Percentiles rank a stretch among this genome's conserved stretches.
Conservation (phyloP, 768 basidiomycete species). For the Trametes sanguinea region DNA sequence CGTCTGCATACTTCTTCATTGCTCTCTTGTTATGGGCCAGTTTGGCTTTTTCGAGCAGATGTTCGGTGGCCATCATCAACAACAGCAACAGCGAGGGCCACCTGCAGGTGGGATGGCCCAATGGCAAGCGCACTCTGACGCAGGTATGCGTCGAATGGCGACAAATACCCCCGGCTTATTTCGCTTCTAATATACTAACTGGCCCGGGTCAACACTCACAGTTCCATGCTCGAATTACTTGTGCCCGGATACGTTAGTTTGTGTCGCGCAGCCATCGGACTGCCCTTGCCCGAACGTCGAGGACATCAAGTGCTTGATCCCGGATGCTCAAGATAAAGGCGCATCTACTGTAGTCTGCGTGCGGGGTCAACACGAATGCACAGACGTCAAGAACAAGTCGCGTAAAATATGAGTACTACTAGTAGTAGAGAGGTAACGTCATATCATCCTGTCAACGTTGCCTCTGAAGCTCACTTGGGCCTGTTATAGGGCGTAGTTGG, state of each 20-base stretch:
- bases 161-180: too few relatives aligned
- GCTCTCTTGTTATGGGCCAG: constrained; percentile 48
- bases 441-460: too few relatives aligned
- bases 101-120: constrained; percentile 48
- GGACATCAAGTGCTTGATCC: constrained; percentile 76
- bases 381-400: constrained; percentile 57
- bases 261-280: constrained; percentile 59
- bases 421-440: neutral
- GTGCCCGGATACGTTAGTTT: constrained; percentile 74
- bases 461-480: neutral
- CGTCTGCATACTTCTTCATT: constrained; percentile 35
- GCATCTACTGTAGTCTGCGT: constrained; percentile 70
- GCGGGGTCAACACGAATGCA: constrained; percentile 64
- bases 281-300: constrained; percentile 80
- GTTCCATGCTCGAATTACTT: constrained; percentile 75
- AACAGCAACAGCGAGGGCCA: constrained; percentile 53
- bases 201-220: constrained; percentile 29
- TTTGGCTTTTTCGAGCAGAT: constrained; percentile 81
- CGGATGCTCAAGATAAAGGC: constrained; percentile 54
- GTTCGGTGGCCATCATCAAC: constrained; percentile 60
- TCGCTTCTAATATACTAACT: too few relatives aligned
- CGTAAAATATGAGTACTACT: constrained; percentile 12
- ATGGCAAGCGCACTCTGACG: constrained; percentile 66
- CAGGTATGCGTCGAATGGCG: constrained; percentile 43
- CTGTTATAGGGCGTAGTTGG: neutral